These are phyloP conservation scores for Diplodia sapinea DNA, from an alignment of 2,329 filamentous ascomycete genomes.

Conservation along the genomic window DNA sequence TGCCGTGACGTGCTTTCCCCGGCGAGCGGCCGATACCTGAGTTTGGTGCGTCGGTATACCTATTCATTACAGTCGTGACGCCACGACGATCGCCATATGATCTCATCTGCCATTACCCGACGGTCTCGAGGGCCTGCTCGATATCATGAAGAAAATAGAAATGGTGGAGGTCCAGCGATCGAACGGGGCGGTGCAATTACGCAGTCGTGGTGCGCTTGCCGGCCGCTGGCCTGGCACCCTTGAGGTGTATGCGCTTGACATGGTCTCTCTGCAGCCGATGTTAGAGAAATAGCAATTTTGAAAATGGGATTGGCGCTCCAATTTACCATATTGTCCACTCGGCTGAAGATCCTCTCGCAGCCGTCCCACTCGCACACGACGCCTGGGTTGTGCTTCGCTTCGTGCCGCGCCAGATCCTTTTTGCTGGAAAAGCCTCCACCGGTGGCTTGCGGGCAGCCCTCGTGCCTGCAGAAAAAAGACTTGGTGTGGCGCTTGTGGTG, in stretches of 20 bases:
- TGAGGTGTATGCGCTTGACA: conserved; percentile 50
- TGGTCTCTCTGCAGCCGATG: conserved; percentile 44
- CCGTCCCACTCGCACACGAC: conserved; percentile 64
- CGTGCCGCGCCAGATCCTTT: conserved; percentile 66
- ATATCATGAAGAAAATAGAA: conserved; percentile 12
- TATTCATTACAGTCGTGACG: conserved; percentile 30
- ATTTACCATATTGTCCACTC: conserved; percentile 66
- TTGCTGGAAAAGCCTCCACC: conserved; percentile 67
- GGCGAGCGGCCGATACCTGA: conserved; percentile 14
- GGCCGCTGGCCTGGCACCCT: conserved; percentile 34
- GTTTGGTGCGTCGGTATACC: conserved; percentile 20
- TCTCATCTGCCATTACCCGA: conserved; percentile 30
- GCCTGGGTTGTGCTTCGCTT: conserved; percentile 67
- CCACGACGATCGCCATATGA: conserved; percentile 25
- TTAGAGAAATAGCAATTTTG: background rate
- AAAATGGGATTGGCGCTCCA: conserved; percentile 9
- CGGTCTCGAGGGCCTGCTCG: conserved; percentile 25
- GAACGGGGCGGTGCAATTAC: background rate
- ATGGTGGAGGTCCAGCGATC: background rate
- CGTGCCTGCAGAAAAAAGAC: conserved; percentile 64
- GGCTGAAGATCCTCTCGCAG: conserved; percentile 64
- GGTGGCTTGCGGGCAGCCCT: conserved; percentile 62
- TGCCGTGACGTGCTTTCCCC: conserved; percentile 12
- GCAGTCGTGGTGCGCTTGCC: conserved; percentile 30
- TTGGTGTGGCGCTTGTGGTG: conserved; percentile 68